Percentiles rank a stretch among this genome's conserved stretches.
These are phyloP conservation scores for Gossypium longicalyx DNA, from an alignment of 345 rosid species.

Conservation along the genomic window DNA sequence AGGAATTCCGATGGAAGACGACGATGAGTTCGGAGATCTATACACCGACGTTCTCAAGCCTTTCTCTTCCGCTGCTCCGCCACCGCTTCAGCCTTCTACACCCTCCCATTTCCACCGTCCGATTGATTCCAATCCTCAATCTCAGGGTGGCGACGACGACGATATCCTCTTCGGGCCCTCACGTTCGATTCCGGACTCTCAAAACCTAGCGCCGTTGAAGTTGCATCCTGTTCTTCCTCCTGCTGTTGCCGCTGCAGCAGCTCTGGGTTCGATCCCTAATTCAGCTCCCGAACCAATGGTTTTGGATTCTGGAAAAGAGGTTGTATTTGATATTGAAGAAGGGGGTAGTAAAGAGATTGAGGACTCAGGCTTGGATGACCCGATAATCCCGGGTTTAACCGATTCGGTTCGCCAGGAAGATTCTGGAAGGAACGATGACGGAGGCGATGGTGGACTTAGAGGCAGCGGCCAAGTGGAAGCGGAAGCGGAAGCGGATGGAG, in stretches of 20 bases:
- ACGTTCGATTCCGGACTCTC: constrained; percentile 5
- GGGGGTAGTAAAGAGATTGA: constrained; percentile 35
- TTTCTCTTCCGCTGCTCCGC: constrained; percentile 23
- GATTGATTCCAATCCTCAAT: constrained; percentile 59
- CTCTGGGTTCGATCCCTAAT: constrained; percentile 16
- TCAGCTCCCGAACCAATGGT: constrained; percentile 41
- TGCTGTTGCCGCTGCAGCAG: not conserved
- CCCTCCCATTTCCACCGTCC: constrained; percentile 22
- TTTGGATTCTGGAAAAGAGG: constrained; percentile 31
- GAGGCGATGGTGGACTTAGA: constrained; percentile 17
- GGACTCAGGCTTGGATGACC: constrained; percentile 24
- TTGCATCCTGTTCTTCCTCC: not conserved
- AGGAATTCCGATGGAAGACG: constrained; percentile 65
- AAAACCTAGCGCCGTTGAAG: constrained; percentile 1
- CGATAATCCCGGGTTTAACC: constrained; percentile 60
- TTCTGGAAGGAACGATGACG: constrained; percentile 12
- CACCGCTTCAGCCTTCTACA: constrained; percentile 2
- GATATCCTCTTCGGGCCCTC: constrained; percentile 12
- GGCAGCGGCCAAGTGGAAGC: constrained; percentile 15
- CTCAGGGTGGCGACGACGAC: constrained; percentile 21
- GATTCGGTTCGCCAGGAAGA: constrained; percentile 16
- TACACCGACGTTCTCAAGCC: constrained; percentile 79
- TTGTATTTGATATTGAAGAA: constrained; percentile 84
- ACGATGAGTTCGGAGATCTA: constrained; percentile 99
- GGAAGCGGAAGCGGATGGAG: constrained; percentile 21